These are phyloP conservation scores for Cudoniella acicularis DNA, from an alignment of 495 filamentous ascomycete species.

Conservation along the genomic window DNA sequence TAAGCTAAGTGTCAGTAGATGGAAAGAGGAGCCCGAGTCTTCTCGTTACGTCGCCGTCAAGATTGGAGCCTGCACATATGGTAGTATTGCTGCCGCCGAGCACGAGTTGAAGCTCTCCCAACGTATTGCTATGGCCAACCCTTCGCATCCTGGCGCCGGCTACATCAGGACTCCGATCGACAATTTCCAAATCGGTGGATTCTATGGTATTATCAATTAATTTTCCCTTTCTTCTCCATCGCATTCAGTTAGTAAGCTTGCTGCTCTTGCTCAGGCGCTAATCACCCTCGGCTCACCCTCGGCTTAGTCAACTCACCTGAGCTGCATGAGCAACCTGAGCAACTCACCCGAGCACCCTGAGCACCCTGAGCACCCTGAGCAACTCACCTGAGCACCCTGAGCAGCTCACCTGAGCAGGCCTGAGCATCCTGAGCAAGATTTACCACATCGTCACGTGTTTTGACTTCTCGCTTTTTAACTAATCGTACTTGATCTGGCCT, in stretches of 20 bases:
- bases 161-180: constrained; percentile 32
- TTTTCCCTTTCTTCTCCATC: background rate
- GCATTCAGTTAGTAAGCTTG: background rate
- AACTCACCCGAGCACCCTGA: constrained; percentile 11
- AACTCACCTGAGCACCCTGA: background rate
- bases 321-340: constrained; percentile 12
- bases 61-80: constrained; percentile 23
- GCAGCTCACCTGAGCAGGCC: background rate
- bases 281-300: background rate
- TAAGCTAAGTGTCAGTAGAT: background rate
- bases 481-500: background rate
- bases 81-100: constrained; percentile 27
- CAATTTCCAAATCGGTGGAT: constrained; percentile 34
- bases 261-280: background rate
- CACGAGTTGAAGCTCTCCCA: constrained; percentile 37
- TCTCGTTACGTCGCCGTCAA: constrained; percentile 37
- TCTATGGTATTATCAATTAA: constrained; percentile 19
- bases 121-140: constrained; percentile 31
- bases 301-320: constrained; percentile 7
- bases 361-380: constrained; percentile 1
- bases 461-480: constrained; percentile 2
- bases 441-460: constrained; percentile 3
- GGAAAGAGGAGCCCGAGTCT: constrained; percentile 27
- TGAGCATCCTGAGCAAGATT: constrained; percentile 11
- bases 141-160: constrained; percentile 32